phyloP scores from a whole-genome alignment of 805 yeast genomes.

The Metschnikowia rubicola region DNA sequence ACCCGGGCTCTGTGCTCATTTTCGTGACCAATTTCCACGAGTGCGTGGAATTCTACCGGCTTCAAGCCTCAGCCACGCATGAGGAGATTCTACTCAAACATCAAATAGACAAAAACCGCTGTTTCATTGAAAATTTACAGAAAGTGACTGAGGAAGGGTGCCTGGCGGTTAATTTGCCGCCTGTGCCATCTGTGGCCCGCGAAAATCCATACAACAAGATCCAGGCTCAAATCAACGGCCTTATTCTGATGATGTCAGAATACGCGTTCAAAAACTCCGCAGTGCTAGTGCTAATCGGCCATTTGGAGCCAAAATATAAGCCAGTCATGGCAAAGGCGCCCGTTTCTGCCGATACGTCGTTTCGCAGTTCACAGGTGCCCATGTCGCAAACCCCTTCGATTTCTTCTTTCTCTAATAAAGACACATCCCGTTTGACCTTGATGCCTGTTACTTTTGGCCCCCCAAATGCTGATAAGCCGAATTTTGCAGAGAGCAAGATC shows the following conservation, averaged over 20 bases:
- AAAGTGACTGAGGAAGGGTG: slow-evolving; percentile 23
- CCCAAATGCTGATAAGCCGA: slow-evolving; percentile 2
- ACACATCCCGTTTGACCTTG: slow-evolving; percentile 1
- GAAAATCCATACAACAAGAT: slow-evolving; percentile 31
- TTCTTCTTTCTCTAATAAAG: background rate
- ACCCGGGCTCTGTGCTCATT: slow-evolving; percentile 18
- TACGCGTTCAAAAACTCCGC: slow-evolving; percentile 22
- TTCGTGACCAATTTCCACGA: slow-evolving; percentile 35
- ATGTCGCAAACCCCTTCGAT: background rate
- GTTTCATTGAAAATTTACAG: slow-evolving; percentile 19
- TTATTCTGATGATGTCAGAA: slow-evolving; percentile 26
- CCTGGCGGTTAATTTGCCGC: slow-evolving; percentile 21
- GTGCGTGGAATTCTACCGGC: slow-evolving; percentile 30
- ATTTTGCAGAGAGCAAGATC: slow-evolving; percentile 15
- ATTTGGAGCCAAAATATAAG: slow-evolving; percentile 26
- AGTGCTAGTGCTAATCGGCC: slow-evolving; percentile 30
- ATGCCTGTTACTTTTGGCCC: slow-evolving; percentile 12
- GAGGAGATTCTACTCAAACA: slow-evolving; percentile 32
- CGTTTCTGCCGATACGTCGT: slow-evolving; percentile 1
- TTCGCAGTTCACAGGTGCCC: slow-evolving; percentile 1
- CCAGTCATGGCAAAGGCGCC: background rate
- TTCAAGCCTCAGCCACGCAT: slow-evolving; percentile 30
- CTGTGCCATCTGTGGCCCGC: slow-evolving; percentile 29
- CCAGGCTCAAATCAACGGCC: slow-evolving; percentile 27
- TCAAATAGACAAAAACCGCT: slow-evolving; percentile 27